Evolutionary conservation across 805 yeast genomes (phyloP).

Genomic region (Zygoascus ofunaensis): DNA sequence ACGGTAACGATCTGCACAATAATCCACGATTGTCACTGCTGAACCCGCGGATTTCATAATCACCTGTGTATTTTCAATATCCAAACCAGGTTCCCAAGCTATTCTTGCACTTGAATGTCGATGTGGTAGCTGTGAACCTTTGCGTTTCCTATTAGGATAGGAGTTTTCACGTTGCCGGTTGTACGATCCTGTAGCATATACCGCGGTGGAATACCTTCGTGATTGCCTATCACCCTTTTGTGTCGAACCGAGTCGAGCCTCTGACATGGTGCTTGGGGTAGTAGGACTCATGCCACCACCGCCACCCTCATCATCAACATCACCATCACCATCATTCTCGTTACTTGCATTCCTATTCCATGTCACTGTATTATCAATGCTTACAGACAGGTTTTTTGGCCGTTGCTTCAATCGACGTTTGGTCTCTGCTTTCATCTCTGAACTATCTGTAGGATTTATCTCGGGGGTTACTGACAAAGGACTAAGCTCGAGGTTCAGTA

Average conservation of each 20-base stretch:
- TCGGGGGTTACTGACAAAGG: background rate
- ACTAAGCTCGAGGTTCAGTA: background rate
- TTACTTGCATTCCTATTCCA: background rate
- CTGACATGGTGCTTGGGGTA: background rate
- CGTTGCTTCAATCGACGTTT: no score
- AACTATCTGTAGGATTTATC: background rate
- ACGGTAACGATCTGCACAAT: conserved; percentile 35
- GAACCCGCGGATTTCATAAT: conserved; percentile 46
- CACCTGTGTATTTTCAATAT: conserved; percentile 42
- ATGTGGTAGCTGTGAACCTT: conserved; percentile 26
- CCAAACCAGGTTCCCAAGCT: conserved; percentile 55
- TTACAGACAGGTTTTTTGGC: background rate
- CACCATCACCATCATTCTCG: no score
- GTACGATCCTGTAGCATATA: background rate
- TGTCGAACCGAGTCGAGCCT: background rate
- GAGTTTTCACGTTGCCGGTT: no score
- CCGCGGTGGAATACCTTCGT: background rate
- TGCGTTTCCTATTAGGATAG: conserved; percentile 9
- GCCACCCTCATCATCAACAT: background rate
- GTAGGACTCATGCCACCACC: background rate
- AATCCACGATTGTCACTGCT: conserved; percentile 45
- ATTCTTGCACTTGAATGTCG: conserved; percentile 30
- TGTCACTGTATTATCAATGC: background rate
- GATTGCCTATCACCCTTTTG: conserved; percentile 1
- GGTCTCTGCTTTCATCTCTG: no score